Base-by-base conservation (phyloP, 2,329 filamentous ascomycete species). In the Chrysoporthe cubensis region DNA sequence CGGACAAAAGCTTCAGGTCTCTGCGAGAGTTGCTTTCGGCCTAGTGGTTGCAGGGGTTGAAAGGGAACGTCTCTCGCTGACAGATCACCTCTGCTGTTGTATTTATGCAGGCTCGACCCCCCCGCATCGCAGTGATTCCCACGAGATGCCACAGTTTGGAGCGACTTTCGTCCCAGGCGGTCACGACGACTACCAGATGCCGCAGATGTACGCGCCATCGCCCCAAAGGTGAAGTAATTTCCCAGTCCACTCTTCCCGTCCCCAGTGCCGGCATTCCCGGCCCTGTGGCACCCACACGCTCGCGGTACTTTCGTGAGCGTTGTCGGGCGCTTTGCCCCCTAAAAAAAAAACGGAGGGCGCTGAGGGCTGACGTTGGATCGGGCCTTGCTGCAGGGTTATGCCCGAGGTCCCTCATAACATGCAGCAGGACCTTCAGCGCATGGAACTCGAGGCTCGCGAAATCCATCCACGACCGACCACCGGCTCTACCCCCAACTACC, bases 381-480 rank as follows among this genome's bases (percentile, higher is more conserved):
- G 69, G 71, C 72, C 74, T 74, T 76, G 57, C 71, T 77, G 73
- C 79, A 97, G 93, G 83, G 89, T 96, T 76, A 97, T 95, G 89
- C 92, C 93, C 78, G 94, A 97, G 85, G 94, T 97, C 72, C 93
- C 95, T 73, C 92, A 95, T 80, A 95, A 97, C 81, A 97, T 99
- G 88, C 94, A 97, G 82, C 91, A 97, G 76, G 95, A 92, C 80
- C 87, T 99, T 72, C 92, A 95, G 75, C 90, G 94, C 79, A 88
- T 99, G 82, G 94, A 97, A 84, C 85, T 94, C 69, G 90, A 94
- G 83, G 91, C 91, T 70, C 81, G 79, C 82, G 86, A 83, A 80
- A 80, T 80, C 75, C 80, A 76, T 60, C 72, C 73, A 48, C 74
- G 74, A 74, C 76, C 77, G 77, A 73, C 73, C 70, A 71, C 74